Conservation (phyloP, 75 land plant species). For the Picea glauca region DNA sequence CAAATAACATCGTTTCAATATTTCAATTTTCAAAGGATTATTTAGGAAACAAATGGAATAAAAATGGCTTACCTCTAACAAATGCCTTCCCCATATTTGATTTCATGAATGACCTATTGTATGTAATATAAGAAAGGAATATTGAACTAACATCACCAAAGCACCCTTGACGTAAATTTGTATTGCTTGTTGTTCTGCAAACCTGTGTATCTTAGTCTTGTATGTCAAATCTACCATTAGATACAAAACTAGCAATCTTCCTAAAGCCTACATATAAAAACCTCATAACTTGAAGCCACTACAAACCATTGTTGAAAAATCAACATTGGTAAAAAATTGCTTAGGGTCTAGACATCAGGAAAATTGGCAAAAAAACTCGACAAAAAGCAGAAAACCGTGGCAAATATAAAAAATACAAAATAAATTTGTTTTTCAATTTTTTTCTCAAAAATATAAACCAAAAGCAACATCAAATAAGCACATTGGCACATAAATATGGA, state of each 20-base stretch:
- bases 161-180: conserved; percentile 30
- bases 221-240: too few relatives aligned
- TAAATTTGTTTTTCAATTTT: too few relatives aligned
- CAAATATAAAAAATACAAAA: too few relatives aligned
- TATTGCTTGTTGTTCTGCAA: conserved; percentile 35
- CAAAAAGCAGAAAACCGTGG: too few relatives aligned
- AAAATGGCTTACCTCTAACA: conserved; percentile 46
- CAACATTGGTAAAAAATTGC: too few relatives aligned
- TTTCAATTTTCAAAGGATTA: conserved; percentile 6
- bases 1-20: background rate
- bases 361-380: too few relatives aligned
- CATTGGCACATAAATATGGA: too few relatives aligned
- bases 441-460: too few relatives aligned
- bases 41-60: background rate
- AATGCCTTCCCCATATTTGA: conserved; percentile 54
- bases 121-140: conserved; percentile 53
- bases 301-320: background rate
- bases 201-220: conserved; percentile 23
- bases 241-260: background rate
- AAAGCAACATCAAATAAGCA: too few relatives aligned
- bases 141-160: conserved; percentile 43
- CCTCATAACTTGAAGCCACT: background rate
- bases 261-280: background rate
- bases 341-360: too few relatives aligned
- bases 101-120: conserved; percentile 47